Conservation (phyloP, 495 filamentous ascomycete genomes). For the Podospora didyma region DNA sequence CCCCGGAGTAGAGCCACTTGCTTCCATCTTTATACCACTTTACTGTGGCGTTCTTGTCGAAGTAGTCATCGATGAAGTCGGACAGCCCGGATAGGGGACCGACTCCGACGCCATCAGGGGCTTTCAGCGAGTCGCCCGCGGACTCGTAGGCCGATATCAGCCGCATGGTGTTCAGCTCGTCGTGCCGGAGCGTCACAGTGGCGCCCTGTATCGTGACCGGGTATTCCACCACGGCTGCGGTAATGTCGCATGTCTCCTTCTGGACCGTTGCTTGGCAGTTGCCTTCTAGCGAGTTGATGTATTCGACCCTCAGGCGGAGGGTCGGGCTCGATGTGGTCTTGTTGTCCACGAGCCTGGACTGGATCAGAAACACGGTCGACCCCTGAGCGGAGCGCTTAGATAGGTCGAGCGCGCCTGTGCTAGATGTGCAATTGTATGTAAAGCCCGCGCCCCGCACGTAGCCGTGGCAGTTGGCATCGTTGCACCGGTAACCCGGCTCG, state of each 20-base stretch:
- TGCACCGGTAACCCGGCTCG: not conserved
- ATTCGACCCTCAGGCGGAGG: not conserved
- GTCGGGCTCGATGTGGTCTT: not conserved
- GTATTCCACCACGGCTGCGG: conserved; percentile 12
- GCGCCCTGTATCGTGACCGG: conserved; percentile 12
- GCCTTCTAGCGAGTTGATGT: not conserved
- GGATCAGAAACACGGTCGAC: conserved; percentile 10
- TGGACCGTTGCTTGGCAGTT: conserved; percentile 10
- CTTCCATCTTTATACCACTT: no score
- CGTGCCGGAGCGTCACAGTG: conserved; percentile 1
- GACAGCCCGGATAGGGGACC: not conserved
- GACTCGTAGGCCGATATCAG: not conserved
- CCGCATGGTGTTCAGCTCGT: not conserved
- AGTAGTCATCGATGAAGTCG: not conserved
- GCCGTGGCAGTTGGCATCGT: conserved; percentile 6
- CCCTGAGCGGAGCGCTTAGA: not conserved
- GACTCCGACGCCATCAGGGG: not conserved
- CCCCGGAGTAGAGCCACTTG: not conserved
- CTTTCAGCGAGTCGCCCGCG: not conserved
- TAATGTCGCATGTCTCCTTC: conserved; percentile 7
- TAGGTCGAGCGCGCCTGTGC: not conserved
- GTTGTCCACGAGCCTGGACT: not conserved
- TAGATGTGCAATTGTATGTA: conserved; percentile 3
- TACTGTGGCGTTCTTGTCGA: not conserved
- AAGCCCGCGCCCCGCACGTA: conserved; percentile 11